phyloP scores from a whole-genome alignment of 2,329 filamentous ascomycete species.

The Basipetospora chlamydospora region DNA sequence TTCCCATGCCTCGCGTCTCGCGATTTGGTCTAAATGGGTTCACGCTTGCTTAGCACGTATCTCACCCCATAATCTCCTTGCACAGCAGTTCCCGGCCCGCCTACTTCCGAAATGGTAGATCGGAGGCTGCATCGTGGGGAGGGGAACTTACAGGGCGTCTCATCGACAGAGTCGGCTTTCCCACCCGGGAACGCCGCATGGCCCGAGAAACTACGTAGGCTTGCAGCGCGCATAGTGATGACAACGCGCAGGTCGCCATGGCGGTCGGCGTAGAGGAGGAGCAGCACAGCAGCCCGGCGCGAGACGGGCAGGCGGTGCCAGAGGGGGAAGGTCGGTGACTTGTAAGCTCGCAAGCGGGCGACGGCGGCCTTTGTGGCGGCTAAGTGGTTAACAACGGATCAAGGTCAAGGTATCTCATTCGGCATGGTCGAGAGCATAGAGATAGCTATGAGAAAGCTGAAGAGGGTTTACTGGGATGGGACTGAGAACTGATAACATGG shows the following conservation, averaged over 20 bases:
- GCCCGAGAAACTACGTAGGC: constrained; percentile 56
- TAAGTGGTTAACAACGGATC: too few relatives aligned
- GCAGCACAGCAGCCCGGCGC: constrained; percentile 71
- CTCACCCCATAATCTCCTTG: too few relatives aligned
- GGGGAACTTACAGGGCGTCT: constrained; percentile 41
- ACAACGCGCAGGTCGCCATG: constrained; percentile 63
- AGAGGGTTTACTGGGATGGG: too few relatives aligned
- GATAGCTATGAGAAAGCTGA: too few relatives aligned
- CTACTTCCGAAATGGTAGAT: too few relatives aligned
- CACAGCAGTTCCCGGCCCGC: too few relatives aligned
- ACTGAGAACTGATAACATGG: too few relatives aligned
- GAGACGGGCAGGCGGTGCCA: constrained; percentile 48
- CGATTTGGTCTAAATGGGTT: constrained; percentile 74
- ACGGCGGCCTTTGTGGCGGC: constrained; percentile 35
- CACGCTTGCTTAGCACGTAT: too few relatives aligned
- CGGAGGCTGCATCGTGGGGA: background rate
- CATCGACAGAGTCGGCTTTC: constrained; percentile 42
- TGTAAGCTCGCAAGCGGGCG: constrained; percentile 45
- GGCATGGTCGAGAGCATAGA: too few relatives aligned
- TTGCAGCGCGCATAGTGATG: constrained; percentile 52
- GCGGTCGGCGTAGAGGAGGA: constrained; percentile 76
- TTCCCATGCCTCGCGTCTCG: constrained; percentile 78
- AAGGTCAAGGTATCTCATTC: too few relatives aligned
- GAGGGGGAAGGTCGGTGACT: constrained; percentile 42
- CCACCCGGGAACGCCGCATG: constrained; percentile 81